A percentile compares a stretch with the other conserved stretches of the same genome.
phyloP scores from a whole-genome alignment of 257 asterid species.

The Paulownia fortunei region DNA sequence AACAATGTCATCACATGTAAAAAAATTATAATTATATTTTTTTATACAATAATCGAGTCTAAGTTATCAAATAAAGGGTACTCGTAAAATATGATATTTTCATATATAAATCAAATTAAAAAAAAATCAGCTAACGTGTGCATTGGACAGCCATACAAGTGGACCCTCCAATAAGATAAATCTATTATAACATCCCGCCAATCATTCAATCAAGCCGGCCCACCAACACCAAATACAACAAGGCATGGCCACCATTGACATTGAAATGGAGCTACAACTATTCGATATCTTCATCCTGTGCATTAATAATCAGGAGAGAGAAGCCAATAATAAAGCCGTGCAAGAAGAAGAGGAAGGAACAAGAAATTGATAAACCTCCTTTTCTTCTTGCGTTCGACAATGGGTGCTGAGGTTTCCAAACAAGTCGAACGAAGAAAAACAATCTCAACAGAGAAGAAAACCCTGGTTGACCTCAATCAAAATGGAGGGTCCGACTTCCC shows the following conservation, averaged over 20 bases:
- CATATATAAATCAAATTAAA: neutral
- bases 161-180: slow-evolving; percentile 21
- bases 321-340: neutral
- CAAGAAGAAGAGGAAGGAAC: slow-evolving; percentile 17
- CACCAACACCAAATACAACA: slow-evolving; percentile 32
- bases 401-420: slow-evolving; percentile 71
- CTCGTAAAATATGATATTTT: neutral
- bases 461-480: slow-evolving; percentile 50
- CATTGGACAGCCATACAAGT: slow-evolving; percentile 24
- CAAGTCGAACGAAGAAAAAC: slow-evolving; percentile 64
- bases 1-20: too few relatives aligned
- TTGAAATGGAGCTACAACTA: slow-evolving; percentile 12
- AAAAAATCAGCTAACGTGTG: neutral
- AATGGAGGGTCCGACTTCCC: slow-evolving; percentile 56
- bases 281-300: neutral
- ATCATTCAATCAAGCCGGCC: slow-evolving; percentile 44
- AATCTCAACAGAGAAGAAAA: slow-evolving; percentile 58
- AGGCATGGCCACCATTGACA: slow-evolving; percentile 29
- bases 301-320: neutral
- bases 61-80: too few relatives aligned
- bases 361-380: slow-evolving; percentile 15
- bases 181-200: slow-evolving; percentile 34
- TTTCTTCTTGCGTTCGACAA: slow-evolving; percentile 28
- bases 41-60: too few relatives aligned
- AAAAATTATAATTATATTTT: too few relatives aligned